Base-by-base conservation (phyloP, 2,329 filamentous ascomycete genomes). In the Myriangium duriaei region DNA sequence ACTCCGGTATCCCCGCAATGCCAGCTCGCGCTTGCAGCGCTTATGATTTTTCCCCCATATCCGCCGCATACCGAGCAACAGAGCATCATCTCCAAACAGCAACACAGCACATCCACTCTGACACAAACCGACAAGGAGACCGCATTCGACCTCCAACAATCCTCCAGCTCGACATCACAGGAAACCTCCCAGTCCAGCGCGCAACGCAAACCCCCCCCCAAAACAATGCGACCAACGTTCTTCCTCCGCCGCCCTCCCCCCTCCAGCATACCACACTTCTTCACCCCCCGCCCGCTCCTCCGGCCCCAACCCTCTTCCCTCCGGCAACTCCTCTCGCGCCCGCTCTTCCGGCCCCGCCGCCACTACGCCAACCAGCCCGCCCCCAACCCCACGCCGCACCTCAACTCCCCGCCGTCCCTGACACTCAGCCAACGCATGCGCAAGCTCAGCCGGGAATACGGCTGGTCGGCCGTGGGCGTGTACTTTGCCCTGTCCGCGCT, bases 391-490 rank as follows among this genome's bases (percentile, higher is more conserved):
- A 48, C 47, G 21, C 17, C 43, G 57, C 56, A 39, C 54, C 60
- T 42, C 47, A 42, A 36, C 11, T 47, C 44, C 31, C 45, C 45
- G 11, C 34, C 42, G 40, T 43, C 48, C 14, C 47, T 35, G 19
- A 62, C 47, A 45, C 61, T 45, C 30, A 79, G 78, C 2, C 76
- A 76, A 45, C 72, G 80, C 16, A 64, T 96, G 55, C 86, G 79
- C 60, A 85, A 83, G 55, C 72, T 98, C 32, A 86, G 81, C 2
- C 77, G 79, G 46, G 88, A 96, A 59, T 98, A 98, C 59, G 91
- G 91, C 29, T 96, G 87, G 85, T 73, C 82, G 3, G 87, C 87
- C 1, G 61, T 95, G 4, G 88, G 86, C n/a, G 83, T 98, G 11
- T 98, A 98, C 59, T 60, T 95, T 9, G 69, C 68, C 1, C 63